Conservation (phyloP, 441 rosid genomes). For the Populus tomentosa region DNA sequence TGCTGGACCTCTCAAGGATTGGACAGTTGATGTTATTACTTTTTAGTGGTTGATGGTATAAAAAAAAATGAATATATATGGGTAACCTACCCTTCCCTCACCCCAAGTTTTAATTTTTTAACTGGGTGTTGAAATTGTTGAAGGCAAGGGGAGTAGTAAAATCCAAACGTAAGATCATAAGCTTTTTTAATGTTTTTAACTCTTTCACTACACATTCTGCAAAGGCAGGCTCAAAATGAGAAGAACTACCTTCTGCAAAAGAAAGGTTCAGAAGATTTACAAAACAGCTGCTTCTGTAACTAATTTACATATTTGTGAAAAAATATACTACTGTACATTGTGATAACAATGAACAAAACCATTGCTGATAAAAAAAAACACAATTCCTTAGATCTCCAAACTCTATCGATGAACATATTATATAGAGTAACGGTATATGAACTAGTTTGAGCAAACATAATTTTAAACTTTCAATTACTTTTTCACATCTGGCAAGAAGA, state of each 20-base stretch:
- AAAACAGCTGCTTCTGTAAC: not conserved
- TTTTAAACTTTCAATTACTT: not conserved
- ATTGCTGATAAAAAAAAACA: not conserved
- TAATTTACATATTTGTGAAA: not conserved
- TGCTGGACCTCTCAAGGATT: not conserved
- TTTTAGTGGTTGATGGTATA: too few relatives aligned
- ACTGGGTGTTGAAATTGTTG: not conserved
- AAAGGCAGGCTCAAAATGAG: too few relatives aligned
- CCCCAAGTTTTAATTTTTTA: not conserved
- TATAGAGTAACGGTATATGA: not conserved
- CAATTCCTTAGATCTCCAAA: not conserved
- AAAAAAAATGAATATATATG: too few relatives aligned
- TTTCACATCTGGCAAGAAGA: not conserved
- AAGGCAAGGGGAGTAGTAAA: too few relatives aligned
- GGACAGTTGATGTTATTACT: too few relatives aligned
- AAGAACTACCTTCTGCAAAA: too few relatives aligned
- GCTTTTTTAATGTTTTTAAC: not conserved
- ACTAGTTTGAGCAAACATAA: not conserved
- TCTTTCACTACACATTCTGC: not conserved
- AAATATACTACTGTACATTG: not conserved
- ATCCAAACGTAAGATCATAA: not conserved
- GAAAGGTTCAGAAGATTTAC: not conserved
- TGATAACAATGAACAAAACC: not conserved
- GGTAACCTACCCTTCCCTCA: not conserved
- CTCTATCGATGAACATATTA: not conserved